A percentile compares a stretch with the other conserved stretches of the same genome.
These are phyloP conservation scores for Aspergillus haitiensis DNA, from an alignment of 495 filamentous ascomycete species.

Conservation along the genomic window DNA sequence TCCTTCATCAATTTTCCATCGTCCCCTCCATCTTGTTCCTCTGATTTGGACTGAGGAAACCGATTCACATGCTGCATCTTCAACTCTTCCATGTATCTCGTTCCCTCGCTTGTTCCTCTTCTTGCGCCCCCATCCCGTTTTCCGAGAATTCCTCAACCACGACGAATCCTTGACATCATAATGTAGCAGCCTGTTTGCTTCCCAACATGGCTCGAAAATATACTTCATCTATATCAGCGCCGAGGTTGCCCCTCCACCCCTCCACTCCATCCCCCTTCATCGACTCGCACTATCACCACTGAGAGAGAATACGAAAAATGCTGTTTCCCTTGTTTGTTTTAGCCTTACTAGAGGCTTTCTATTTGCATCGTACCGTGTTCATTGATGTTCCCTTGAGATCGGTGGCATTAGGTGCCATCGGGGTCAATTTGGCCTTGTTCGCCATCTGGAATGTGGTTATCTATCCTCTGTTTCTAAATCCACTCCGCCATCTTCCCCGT, in stretches of 20 bases:
- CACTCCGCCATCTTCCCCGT: slow-evolving; percentile 62
- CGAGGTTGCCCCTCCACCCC: background rate
- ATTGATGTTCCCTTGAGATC: slow-evolving; percentile 29
- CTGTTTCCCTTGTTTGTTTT: slow-evolving; percentile 26
- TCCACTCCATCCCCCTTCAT: background rate
- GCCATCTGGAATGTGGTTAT: slow-evolving; percentile 55
- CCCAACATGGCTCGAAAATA: background rate
- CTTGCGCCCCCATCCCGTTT: background rate
- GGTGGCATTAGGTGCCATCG: slow-evolving; percentile 24
- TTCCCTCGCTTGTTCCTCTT: background rate
- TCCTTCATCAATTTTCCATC: background rate
- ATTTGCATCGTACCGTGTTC: slow-evolving; percentile 35
- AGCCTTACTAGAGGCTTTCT: slow-evolving; percentile 32
- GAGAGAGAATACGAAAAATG: background rate
- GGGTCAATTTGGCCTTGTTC: slow-evolving; percentile 30
- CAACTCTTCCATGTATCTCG: background rate
- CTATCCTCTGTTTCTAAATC: slow-evolving; percentile 74
- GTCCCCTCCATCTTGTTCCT: too few relatives aligned
- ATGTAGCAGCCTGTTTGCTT: background rate
- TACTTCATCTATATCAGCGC: slow-evolving; percentile 3
- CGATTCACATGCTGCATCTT: too few relatives aligned
- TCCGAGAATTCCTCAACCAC: background rate
- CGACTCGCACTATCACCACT: too few relatives aligned
- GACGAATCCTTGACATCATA: background rate
- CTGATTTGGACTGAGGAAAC: too few relatives aligned